Evolutionary conservation across 352 stramenopile genomes (phyloP).

Genomic region (Globisporangium parvum): DNA sequence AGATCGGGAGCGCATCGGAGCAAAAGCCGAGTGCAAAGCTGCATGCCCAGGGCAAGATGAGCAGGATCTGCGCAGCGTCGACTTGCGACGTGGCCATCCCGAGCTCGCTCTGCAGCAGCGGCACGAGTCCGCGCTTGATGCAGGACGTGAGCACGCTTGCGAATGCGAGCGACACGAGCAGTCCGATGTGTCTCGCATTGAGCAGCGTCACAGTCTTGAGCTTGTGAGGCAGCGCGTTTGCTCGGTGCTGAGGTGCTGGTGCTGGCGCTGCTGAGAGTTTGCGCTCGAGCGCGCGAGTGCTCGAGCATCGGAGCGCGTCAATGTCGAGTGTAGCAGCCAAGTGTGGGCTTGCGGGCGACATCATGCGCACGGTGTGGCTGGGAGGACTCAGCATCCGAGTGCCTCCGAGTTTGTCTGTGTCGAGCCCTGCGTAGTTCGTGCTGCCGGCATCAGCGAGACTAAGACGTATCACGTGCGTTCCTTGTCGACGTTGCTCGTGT

Average conservation of each 20-base stretch:
- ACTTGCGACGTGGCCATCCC: constrained; percentile 24
- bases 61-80: constrained; percentile 27
- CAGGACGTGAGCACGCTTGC: constrained; percentile 28
- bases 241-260: neutral
- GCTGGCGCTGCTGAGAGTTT: too few relatives aligned
- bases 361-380: too few relatives aligned
- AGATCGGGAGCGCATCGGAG: constrained; percentile 40
- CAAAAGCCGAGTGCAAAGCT: constrained; percentile 46
- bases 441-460: too few relatives aligned
- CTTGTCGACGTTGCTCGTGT: too few relatives aligned
- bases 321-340: too few relatives aligned
- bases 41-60: constrained; percentile 42
- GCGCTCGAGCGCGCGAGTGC: too few relatives aligned
- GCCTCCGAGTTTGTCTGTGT: too few relatives aligned
- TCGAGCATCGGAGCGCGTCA: too few relatives aligned
- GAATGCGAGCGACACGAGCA: constrained; percentile 33
- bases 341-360: too few relatives aligned
- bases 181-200: constrained; percentile 18
- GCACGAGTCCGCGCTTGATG: constrained; percentile 32
- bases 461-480: too few relatives aligned
- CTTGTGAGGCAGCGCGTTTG: neutral
- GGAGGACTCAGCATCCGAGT: too few relatives aligned
- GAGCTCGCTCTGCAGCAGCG: constrained; percentile 35
- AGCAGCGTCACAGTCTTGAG: constrained; percentile 11
- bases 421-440: too few relatives aligned